Conservation (phyloP, 441 rosid species). For the Dalechampia spathulata region DNA sequence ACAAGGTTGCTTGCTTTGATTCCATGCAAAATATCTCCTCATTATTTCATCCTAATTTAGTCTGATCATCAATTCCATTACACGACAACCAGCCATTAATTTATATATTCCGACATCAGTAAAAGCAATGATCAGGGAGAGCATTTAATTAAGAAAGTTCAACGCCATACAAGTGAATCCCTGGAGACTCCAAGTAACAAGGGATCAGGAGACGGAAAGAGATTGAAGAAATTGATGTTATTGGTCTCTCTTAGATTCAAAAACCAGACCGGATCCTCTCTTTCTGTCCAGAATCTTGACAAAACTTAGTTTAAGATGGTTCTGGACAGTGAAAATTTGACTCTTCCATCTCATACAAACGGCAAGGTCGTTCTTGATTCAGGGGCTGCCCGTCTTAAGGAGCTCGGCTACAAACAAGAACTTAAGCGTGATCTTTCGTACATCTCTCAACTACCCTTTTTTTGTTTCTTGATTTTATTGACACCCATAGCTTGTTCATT, state of each 20-base stretch:
- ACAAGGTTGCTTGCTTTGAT: too few relatives aligned
- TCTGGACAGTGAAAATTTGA: constrained; percentile 16
- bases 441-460: constrained; percentile 14
- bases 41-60: not conserved
- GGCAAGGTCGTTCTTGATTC: constrained; percentile 27
- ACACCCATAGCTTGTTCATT: not conserved
- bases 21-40: not conserved
- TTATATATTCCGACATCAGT: too few relatives aligned
- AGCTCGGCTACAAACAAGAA: constrained; percentile 96
- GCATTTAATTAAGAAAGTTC: not conserved
- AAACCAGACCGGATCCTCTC: not conserved
- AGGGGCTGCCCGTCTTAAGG: constrained; percentile 64
- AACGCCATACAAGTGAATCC: not conserved
- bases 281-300: too few relatives aligned
- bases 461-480: not conserved
- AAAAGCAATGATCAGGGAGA: not conserved
- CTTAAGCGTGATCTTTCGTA: constrained; percentile 96
- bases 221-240: not conserved
- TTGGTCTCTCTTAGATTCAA: not conserved
- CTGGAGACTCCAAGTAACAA: not conserved
- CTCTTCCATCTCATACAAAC: constrained; percentile 21
- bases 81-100: too few relatives aligned
- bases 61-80: too few relatives aligned
- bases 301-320: too few relatives aligned
- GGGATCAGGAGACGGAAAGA: not conserved